A percentile compares a stretch with the other conserved stretches of the same genome.
phyloP scores from a whole-genome alignment of 768 basidiomycete species.

The Mrakia hoshinonis region DNA sequence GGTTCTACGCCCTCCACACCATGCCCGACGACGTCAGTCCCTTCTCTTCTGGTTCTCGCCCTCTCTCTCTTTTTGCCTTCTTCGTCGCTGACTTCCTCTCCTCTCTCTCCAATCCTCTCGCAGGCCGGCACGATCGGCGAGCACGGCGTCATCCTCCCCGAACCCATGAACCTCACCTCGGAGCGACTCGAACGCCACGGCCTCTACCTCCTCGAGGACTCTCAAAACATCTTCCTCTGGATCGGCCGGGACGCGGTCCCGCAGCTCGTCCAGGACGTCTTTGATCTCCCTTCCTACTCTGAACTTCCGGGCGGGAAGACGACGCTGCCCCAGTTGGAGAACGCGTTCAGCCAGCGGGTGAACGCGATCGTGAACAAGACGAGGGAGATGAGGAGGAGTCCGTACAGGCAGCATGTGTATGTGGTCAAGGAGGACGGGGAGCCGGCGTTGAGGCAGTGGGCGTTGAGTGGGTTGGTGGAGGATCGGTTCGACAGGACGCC shows the following conservation, averaged over 20 bases:
- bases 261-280: conserved; percentile 85
- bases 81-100: not conserved
- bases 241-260: conserved; percentile 98
- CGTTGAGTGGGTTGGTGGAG: conserved; percentile 84
- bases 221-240: conserved; percentile 96
- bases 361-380: conserved; percentile 91
- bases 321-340: conserved; percentile 82
- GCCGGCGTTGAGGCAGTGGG: conserved; percentile 88
- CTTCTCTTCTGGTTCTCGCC: not conserved
- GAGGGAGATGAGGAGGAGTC: conserved; percentile 83
- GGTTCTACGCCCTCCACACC: conserved; percentile 90
- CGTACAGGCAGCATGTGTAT: conserved; percentile 52
- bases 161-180: conserved; percentile 80
- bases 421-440: conserved; percentile 97
- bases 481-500: conserved; percentile 90
- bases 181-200: conserved; percentile 92
- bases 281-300: conserved; percentile 78
- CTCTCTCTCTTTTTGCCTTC: not conserved
- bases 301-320: conserved; percentile 89
- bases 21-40: conserved; percentile 77
- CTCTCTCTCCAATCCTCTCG: not conserved
- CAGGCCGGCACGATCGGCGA: conserved; percentile 89
- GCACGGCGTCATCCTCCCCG: conserved; percentile 76
- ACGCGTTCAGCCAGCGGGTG: conserved; percentile 89
- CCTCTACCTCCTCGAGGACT: conserved; percentile 92